Evolutionary conservation across 768 basidiomycete species (phyloP), one percentile per base, ranked within the genome.

Genomic region (Mycena haematopus): DNA sequence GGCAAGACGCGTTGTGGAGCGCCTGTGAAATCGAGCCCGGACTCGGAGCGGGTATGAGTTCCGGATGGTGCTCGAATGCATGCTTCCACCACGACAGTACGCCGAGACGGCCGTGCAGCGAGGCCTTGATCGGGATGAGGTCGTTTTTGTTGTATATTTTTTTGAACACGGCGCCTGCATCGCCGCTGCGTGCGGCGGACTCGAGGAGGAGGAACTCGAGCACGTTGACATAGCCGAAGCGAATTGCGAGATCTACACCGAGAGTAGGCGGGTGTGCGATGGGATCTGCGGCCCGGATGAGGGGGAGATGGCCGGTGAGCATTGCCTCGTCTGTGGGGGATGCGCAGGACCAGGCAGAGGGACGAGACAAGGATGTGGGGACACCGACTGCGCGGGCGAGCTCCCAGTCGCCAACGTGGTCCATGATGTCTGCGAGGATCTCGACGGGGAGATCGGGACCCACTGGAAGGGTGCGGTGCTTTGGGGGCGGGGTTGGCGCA

Each of bases 21-120:
- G 91, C 88, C 27, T 92, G 87, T 15, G 86, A 79, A 49, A 90
- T 79, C 4, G 87, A 82, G 21, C 75, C 76, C 6, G 80, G 74
- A 58, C 81, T 79, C 0, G 88, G 90, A 1, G 82, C 77, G 2
- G 82, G 81, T 15, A 92, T 70, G 35, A 87, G 76, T 53, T 87
- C 85, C 10, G 87, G 81, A 69, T 89, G 82, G 40, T 85, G 81
- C 52, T 88, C 83, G 54, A 82, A 79, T 35, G 80, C 84, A 63
- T 86, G 81, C 67, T 88, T 86, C 87, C 92, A 95, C 93, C 94
- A 95, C 5, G 86, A 82, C 44, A 96, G 84, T 6, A 95, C 87
- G 17, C 80, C 73, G 3, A 80, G 82, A 17, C 93, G 85, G 13
- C 93, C 91, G 71, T 93, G 84, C 42, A 84, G 82, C 27, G 91